phyloP scores from a whole-genome alignment of 208 protist species.

The Wallacemonas sp. region DNA sequence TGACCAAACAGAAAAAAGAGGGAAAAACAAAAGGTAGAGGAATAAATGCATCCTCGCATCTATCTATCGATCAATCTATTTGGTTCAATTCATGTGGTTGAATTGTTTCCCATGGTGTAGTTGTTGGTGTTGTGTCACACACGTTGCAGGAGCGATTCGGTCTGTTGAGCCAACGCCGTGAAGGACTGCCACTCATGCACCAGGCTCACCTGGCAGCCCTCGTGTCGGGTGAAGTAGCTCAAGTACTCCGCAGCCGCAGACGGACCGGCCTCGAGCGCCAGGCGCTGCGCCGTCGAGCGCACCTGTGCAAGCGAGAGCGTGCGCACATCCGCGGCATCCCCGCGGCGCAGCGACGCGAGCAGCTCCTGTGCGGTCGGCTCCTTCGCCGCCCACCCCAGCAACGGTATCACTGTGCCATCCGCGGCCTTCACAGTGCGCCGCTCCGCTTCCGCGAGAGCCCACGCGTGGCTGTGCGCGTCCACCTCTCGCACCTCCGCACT shows the following conservation, averaged over 20 bases:
- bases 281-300: background rate
- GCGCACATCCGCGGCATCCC: background rate
- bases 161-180: background rate
- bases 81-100: too few relatives aligned
- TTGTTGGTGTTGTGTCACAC: background rate
- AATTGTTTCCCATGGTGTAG: too few relatives aligned
- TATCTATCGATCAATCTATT: too few relatives aligned
- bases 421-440: background rate
- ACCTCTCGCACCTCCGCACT: background rate
- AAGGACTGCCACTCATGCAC: background rate
- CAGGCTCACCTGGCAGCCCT: background rate
- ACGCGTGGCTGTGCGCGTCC: background rate
- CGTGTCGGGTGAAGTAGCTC: slow-evolving; percentile 16
- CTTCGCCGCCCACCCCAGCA: slow-evolving; percentile 11
- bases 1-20: too few relatives aligned
- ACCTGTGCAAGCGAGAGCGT: background rate
- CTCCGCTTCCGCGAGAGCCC: background rate
- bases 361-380: background rate
- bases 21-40: too few relatives aligned
- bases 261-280: background rate
- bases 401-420: slow-evolving; percentile 3
- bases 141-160: background rate
- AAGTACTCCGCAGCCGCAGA: slow-evolving; percentile 4
- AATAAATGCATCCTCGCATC: too few relatives aligned
- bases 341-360: background rate